Evolutionary conservation across 495 filamentous ascomycete genomes (phyloP).

Genomic region (Lineolata rhizophorae): DNA sequence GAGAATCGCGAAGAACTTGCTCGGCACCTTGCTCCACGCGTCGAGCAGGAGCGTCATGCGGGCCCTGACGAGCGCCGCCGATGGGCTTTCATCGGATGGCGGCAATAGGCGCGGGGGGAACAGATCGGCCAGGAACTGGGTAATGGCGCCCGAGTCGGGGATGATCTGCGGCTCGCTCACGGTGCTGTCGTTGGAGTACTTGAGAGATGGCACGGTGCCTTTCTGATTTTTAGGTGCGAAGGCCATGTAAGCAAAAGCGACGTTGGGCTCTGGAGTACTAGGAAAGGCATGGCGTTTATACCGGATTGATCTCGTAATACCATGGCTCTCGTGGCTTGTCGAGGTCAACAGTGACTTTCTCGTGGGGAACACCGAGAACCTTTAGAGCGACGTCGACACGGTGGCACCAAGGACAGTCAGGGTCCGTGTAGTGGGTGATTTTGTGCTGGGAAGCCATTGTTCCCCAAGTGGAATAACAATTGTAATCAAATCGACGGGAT

Average conservation of each 20-base stretch:
- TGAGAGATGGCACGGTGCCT: constrained; percentile 55
- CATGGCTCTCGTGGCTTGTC: constrained; percentile 49
- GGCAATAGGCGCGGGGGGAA: constrained; percentile 34
- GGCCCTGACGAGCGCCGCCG: constrained; percentile 35
- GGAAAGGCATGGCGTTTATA: constrained; percentile 11
- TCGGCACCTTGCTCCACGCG: constrained; percentile 42
- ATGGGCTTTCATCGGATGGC: constrained; percentile 13
- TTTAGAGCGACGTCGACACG: constrained; percentile 57
- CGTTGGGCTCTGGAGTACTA: neutral
- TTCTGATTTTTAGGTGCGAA: constrained; percentile 20
- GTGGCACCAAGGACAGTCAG: constrained; percentile 60
- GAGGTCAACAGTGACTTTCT: constrained; percentile 67
- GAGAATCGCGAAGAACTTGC: constrained; percentile 23
- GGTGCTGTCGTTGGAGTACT: constrained; percentile 33
- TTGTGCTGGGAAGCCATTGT: too few species aligned
- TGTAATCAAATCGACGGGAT: too few species aligned
- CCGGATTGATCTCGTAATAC: constrained; percentile 70
- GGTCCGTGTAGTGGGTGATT: constrained; percentile 54
- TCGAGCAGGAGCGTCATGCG: constrained; percentile 58
- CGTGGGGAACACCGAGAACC: constrained; percentile 49
- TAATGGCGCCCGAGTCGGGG: constrained; percentile 51
- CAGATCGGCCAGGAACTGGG: constrained; percentile 47
- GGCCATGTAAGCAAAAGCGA: neutral
- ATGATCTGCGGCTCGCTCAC: constrained; percentile 29
- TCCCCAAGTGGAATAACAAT: too few species aligned